Base-by-base conservation (phyloP, 768 basidiomycete species). In the Artomyces pyxidatus region DNA sequence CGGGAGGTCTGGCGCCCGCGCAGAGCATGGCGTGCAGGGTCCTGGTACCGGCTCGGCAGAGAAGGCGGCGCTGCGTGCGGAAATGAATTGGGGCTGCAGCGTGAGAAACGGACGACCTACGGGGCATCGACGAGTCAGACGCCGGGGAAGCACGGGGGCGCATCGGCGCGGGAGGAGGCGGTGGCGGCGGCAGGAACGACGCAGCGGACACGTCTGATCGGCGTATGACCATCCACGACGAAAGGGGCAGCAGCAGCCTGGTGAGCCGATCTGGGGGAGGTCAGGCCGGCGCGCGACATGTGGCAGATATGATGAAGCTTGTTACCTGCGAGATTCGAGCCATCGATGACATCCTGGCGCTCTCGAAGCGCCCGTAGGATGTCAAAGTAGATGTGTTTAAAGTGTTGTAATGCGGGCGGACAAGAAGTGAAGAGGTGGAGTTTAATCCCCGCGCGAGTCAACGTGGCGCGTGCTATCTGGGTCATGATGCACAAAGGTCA, bases 321-420 rank as follows among this genome's bases (percentile, higher is more conserved):
- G 49, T 37, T 41, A 57, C 57, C 55, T 58, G 43, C 47, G 10
- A 53, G 49, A 49, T 45, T 39, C 32, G 50, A 37, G 25, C 42
- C 40, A 42, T 48, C 26, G 21, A 58, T 57, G 23, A 47, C 37
- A 27, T 49, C 42, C 49, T 50, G 50, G 11, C 54, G 47, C 6
- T 44, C 46, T 38, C 37, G 50, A 23, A 58, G 51, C 25, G 54
- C 48, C 39, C 48, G 42, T 23, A 58, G 54, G 44, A 58, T 39
- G 17, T 58, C 51, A 37, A 58, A 56, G 38, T 58, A 58, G 26
- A 53, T 27, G 1, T 45, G 12, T 50, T 56, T 58, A 48, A 57
- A 48, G 30, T 42, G 41, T 30, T 40, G 45, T 16, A 56, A 37
- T 16, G 45, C 45, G 16, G 50, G 48, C 16, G 29, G 27, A 50